Evolutionary conservation across 1,284 basidiomycete genomes (phyloP).

Genomic region (Irpex sp.): DNA sequence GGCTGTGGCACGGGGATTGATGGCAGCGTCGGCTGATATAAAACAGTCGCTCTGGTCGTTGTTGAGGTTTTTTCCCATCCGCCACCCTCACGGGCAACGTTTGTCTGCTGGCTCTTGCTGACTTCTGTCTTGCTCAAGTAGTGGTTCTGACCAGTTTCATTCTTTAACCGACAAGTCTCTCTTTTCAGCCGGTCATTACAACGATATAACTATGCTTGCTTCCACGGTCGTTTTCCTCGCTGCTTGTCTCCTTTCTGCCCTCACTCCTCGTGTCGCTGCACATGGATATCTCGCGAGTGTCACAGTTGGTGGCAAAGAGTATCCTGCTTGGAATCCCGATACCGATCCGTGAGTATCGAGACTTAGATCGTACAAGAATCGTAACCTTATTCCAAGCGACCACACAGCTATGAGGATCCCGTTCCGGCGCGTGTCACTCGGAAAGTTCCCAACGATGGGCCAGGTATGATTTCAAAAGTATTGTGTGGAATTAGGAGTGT

Average conservation of each 20-base stretch:
- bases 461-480: constrained; percentile 18
- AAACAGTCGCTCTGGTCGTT: not conserved
- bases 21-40: not conserved
- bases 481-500: not conserved
- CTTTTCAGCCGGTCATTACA: constrained; percentile 2
- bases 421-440: constrained; percentile 24
- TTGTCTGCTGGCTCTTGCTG: constrained; percentile 5
- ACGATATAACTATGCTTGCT: constrained; percentile 3
- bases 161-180: constrained; percentile 2
- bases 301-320: constrained; percentile 20
- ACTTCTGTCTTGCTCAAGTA: not conserved
- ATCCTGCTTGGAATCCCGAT: constrained; percentile 26
- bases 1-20: not conserved
- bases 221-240: constrained; percentile 15
- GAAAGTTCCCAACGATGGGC: constrained; percentile 29
- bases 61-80: constrained; percentile 1
- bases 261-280: constrained; percentile 19
- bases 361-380: not conserved
- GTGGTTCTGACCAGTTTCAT: not conserved
- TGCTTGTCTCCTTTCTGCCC: constrained; percentile 14
- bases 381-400: not conserved
- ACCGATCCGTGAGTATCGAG: constrained; percentile 22
- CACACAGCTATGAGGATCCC: constrained; percentile 17
- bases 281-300: constrained; percentile 25
- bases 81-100: constrained; percentile 1